Conservation (phyloP, 2,329 filamentous ascomycete genomes). For the Pestalotiopsis sp. region DNA sequence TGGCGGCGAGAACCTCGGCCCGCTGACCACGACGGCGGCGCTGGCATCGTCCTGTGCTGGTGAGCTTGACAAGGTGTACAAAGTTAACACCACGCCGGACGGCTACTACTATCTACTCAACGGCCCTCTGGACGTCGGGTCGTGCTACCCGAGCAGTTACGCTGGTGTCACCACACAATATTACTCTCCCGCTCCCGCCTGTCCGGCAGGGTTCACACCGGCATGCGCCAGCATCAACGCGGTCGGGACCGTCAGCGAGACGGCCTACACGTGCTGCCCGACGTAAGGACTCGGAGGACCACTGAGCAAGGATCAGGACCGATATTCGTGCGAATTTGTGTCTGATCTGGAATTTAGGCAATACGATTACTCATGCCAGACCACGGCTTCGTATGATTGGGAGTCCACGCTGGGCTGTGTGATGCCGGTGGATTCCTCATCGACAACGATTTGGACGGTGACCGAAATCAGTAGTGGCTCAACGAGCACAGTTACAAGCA, state of each 20-base stretch:
- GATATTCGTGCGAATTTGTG: not conserved
- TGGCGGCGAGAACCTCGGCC: not conserved
- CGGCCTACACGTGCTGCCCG: slow-evolving; percentile 21
- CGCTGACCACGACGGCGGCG: not conserved
- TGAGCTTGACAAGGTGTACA: slow-evolving; percentile 1
- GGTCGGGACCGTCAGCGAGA: slow-evolving; percentile 14
- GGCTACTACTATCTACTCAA: slow-evolving; percentile 19
- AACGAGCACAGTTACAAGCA: slow-evolving; percentile 4
- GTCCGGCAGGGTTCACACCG: slow-evolving; percentile 22
- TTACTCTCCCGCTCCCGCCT: slow-evolving; percentile 20
- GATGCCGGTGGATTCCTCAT: not conserved
- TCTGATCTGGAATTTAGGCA: slow-evolving; percentile 11
- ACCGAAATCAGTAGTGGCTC: not conserved
- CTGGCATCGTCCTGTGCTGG: slow-evolving; percentile 3
- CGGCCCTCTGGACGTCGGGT: slow-evolving; percentile 16
- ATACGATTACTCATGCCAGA: slow-evolving; percentile 15
- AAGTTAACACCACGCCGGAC: not conserved
- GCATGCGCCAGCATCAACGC: slow-evolving; percentile 16
- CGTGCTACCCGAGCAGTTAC: slow-evolving; percentile 23
- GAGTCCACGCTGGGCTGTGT: slow-evolving; percentile 20
- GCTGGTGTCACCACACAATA: slow-evolving; percentile 15
- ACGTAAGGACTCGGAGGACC: slow-evolving; percentile 15
- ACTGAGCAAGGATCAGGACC: not conserved
- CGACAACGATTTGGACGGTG: slow-evolving; percentile 3
- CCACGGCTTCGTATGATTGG: slow-evolving; percentile 12